Conservation (phyloP, 1,284 basidiomycete species). For the Pseudozyma hubeiensis region DNA sequence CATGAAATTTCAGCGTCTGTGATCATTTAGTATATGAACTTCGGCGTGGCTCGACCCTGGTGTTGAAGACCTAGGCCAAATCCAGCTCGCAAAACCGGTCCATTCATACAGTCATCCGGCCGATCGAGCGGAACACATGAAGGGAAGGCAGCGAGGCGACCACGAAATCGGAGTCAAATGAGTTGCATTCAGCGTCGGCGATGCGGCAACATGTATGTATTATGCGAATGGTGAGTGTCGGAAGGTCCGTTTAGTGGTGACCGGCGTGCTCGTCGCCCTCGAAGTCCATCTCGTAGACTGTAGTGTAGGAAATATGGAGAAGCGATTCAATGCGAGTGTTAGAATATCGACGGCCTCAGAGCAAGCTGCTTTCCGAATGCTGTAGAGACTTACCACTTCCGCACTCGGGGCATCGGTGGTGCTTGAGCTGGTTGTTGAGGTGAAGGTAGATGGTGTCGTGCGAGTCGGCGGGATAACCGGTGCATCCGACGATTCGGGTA, state of each 20-base stretch:
- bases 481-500: slow-evolving; percentile 65
- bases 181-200: slow-evolving; percentile 28
- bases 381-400: slow-evolving; percentile 60
- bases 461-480: slow-evolving; percentile 65
- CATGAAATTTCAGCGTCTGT: too few species aligned
- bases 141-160: too few species aligned
- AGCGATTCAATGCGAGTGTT: slow-evolving; percentile 1
- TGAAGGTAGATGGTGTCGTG: slow-evolving; percentile 67
- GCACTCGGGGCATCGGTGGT: slow-evolving; percentile 67
- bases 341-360: background rate
- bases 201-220: slow-evolving; percentile 14
- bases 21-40: too few species aligned
- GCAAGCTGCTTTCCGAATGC: background rate
- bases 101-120: too few species aligned
- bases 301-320: background rate
- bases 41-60: too few species aligned
- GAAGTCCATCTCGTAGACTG: slow-evolving; percentile 63
- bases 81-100: too few species aligned
- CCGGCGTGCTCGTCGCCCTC: slow-evolving; percentile 51
- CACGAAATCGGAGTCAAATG: slow-evolving; percentile 15
- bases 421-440: slow-evolving; percentile 59
- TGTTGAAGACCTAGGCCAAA: too few species aligned
- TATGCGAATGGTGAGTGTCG: background rate
- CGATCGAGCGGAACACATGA: too few species aligned
- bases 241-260: slow-evolving; percentile 46